Evolutionary conservation across 805 yeast species (phyloP), one percentile per base, ranked within the genome.

Genomic region (Schwanniomyces sp.): DNA sequence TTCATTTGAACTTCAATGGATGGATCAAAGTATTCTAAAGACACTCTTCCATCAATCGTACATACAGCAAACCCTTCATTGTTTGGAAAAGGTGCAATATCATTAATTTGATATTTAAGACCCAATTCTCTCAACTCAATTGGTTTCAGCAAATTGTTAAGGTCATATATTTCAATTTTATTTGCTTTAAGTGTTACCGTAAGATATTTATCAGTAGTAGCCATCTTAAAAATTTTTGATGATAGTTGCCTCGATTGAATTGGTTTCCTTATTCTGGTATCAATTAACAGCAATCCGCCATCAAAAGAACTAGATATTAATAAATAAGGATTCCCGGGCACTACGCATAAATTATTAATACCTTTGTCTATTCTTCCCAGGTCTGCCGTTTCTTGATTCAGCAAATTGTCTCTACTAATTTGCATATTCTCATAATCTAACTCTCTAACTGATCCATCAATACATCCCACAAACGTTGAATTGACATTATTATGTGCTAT

Each of bases 21-120:
- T 4, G 80, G 76, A 46, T 82, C 80, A 45, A 84, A 79, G 55
- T 75, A 84, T 51, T 88, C 92, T 25, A 89, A 79, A 0, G 91
- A 83, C 1, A 86, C 90, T 26, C 95, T 70, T 0, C 96, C 96
- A 56, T 88, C 96, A n/a, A 89, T 74, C 1, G 92, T 84, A 25
- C 89, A 73, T 28, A 84, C 75, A 0, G 85, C 89, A 61, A 79
- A 85, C 7, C 85, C 94, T 52, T 68, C 61, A 9, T 62, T 64
- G 46, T 73, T 66, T 0, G 87, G 86, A 54, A 82, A 74, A 34
- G 82, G 68, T 52, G 72, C 74, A 30, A 88, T 55, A 21, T 78
- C 78, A 41, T 84, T 70, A 1, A 85, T 80, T 63, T 86, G 91
- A 57, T 80, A 81, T 55, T 81, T 81, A 44, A 88, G 70, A 0